These are phyloP conservation scores for Phaeophleospora eucalypticola DNA, from an alignment of 2,329 filamentous ascomycete species.

Conservation along the genomic window DNA sequence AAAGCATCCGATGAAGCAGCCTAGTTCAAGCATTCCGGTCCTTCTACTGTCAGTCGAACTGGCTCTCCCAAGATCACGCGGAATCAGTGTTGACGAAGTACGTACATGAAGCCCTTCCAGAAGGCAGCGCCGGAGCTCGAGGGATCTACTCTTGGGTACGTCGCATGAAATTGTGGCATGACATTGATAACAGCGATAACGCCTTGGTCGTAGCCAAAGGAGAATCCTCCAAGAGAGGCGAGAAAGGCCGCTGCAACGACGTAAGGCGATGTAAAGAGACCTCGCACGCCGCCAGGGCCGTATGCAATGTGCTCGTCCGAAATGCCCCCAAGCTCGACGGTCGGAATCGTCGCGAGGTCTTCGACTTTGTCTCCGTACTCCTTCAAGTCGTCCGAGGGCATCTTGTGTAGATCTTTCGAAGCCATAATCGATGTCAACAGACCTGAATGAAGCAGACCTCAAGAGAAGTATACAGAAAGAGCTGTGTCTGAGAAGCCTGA, in stretches of 20 bases:
- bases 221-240: constrained; percentile 39
- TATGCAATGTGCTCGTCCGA: no score
- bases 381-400: no score
- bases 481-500: no score
- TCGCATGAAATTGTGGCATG: neutral
- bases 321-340: no score
- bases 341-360: no score
- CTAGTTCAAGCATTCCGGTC: neutral
- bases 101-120: neutral
- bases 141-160: neutral
- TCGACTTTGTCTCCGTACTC: no score
- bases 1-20: neutral
- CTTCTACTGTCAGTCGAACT: no score
- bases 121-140: neutral
- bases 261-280: constrained; percentile 1
- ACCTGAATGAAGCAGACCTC: no score
- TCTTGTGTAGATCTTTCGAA: no score
- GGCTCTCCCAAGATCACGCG: neutral
- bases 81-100: neutral
- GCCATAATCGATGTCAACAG: no score
- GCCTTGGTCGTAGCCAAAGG: constrained; percentile 35
- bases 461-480: no score
- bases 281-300: neutral
- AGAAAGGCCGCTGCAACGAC: constrained; percentile 6
- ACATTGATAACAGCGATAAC: neutral